Percentiles rank a stretch among this genome's conserved stretches.
These are phyloP conservation scores for Candida tropicalis DNA, from an alignment of 1,139 yeast species.

Conservation along the genomic window DNA sequence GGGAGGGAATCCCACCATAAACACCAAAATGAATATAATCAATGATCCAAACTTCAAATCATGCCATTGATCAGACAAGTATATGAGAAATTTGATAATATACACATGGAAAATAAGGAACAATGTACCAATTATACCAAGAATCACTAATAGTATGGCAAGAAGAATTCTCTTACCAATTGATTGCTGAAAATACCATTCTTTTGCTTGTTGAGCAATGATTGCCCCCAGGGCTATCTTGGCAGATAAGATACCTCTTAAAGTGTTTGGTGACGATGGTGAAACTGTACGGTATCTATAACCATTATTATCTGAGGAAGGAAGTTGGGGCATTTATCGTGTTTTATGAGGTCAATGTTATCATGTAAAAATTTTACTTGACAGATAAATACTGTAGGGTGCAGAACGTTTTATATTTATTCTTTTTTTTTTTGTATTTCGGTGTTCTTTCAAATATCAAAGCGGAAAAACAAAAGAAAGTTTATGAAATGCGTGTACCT, in stretches of 20 bases:
- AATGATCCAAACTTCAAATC: constrained; percentile 52
- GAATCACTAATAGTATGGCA: constrained; percentile 18
- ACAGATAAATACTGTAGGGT: too few relatives aligned
- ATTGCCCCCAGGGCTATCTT: constrained; percentile 4
- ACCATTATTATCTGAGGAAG: not conserved
- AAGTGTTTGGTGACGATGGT: constrained; percentile 1
- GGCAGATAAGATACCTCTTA: constrained; percentile 3
- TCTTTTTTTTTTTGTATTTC: too few relatives aligned
- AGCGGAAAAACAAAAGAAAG: too few relatives aligned
- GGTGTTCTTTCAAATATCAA: too few relatives aligned
- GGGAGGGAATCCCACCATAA: constrained; percentile 76
- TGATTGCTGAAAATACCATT: constrained; percentile 28
- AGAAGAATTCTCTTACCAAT: constrained; percentile 18
- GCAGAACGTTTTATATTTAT: too few relatives aligned
- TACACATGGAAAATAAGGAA: constrained; percentile 51
- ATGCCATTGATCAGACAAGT: constrained; percentile 49
- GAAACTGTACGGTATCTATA: not conserved
- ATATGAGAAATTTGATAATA: constrained; percentile 46
- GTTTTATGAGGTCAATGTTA: too few relatives aligned
- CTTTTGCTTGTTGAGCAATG: constrained; percentile 5
- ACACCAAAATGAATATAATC: constrained; percentile 50
- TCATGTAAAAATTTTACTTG: too few relatives aligned
- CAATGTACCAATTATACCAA: constrained; percentile 26
- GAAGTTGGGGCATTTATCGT: constrained; percentile 9
- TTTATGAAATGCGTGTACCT: too few relatives aligned